Conservation (phyloP, 805 yeast species). For the Saccharomyces kudriavzevii region DNA sequence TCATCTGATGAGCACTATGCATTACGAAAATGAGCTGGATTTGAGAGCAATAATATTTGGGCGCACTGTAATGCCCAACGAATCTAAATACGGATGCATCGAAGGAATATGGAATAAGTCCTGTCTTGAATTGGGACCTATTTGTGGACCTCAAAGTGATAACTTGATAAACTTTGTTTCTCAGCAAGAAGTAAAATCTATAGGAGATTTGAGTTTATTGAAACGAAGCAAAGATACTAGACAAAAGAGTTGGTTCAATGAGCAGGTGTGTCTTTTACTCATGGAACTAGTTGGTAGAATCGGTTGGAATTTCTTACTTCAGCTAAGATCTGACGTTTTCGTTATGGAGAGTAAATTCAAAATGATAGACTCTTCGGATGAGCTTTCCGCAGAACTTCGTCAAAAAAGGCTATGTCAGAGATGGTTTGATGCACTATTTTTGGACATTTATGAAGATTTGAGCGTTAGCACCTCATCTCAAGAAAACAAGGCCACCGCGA, state of each 20-base stretch:
- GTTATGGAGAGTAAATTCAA: slow-evolving; percentile 67
- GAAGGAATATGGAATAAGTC: slow-evolving; percentile 21
- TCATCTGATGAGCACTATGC: slow-evolving; percentile 17
- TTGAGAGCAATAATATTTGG: slow-evolving; percentile 22
- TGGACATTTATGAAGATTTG: slow-evolving; percentile 31
- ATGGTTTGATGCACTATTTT: slow-evolving; percentile 30
- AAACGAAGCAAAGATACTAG: slow-evolving; percentile 24
- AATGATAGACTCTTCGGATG: slow-evolving; percentile 4
- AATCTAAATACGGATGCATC: slow-evolving; percentile 19
- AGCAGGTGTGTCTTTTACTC: slow-evolving; percentile 56
- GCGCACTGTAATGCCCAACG: slow-evolving; percentile 27
- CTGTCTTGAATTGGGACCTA: slow-evolving; percentile 24
- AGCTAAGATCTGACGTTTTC: slow-evolving; percentile 60
- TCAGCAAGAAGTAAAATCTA: slow-evolving; percentile 22
- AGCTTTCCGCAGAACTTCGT: slow-evolving; percentile 15
- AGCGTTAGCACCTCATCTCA: slow-evolving; percentile 25
- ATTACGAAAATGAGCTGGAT: slow-evolving; percentile 20
- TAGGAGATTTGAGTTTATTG: slow-evolving; percentile 20
- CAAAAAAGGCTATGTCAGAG: slow-evolving; percentile 27
- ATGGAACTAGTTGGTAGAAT: slow-evolving; percentile 56
- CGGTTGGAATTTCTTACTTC: slow-evolving; percentile 79
- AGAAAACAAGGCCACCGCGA: slow-evolving; percentile 24
- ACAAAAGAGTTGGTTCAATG: slow-evolving; percentile 22
- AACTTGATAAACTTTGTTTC: slow-evolving; percentile 27
- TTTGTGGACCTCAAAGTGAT: slow-evolving; percentile 27